Base-by-base conservation (phyloP, 2,329 filamentous ascomycete genomes). In the Aspergillus sp. region DNA sequence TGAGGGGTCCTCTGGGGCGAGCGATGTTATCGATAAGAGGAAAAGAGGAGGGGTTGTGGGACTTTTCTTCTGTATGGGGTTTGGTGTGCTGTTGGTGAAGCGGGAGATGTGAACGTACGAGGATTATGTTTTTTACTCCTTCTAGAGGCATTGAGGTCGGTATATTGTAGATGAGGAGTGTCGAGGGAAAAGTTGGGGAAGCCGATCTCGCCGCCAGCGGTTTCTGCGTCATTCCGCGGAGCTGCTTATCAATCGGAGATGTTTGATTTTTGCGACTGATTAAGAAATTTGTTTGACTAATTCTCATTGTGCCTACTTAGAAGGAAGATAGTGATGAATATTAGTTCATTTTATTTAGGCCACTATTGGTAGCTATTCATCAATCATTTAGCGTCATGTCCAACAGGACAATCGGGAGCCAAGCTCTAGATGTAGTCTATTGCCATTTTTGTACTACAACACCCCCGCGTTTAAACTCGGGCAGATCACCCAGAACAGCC, bases 361-460 rank as follows among this genome's bases (percentile, higher is more conserved):
- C 54, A 51, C 47, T 57, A 50, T 30, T 57, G 30, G 30, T 31
- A 50, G n/a, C 49, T 60, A 57, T 49, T 55, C 23, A 51, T 46
- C 22, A 22, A 41, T 46, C 38, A 22, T 52, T 34, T 23, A 43
- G 45, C 8, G 7, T 51, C 22, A 4, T 41, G 19, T 43, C 54
- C 8, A 22, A 30, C 34, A 1, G 15, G 34, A 13, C 34, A 15
- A 13, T 41, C 34, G 34, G 3, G 34, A 30, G 31, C n/a, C 19
- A 41, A 23, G 34, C 45, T 22, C 46, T 46, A 28, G n/a, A 31
- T 28, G 41, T 55, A 22, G 22, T 51, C 60, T 66, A 77, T 69
- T 70, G 72, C 80, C 80, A 83, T 67, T 82, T 83, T 71, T 83
- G 81, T 19, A 83, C 80, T 43, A 83, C 77, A 23, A 82, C 81